A percentile compares a stretch with the other conserved stretches of the same genome.
phyloP scores from a whole-genome alignment of 1,139 yeast genomes.

The Pichia sp. region DNA sequence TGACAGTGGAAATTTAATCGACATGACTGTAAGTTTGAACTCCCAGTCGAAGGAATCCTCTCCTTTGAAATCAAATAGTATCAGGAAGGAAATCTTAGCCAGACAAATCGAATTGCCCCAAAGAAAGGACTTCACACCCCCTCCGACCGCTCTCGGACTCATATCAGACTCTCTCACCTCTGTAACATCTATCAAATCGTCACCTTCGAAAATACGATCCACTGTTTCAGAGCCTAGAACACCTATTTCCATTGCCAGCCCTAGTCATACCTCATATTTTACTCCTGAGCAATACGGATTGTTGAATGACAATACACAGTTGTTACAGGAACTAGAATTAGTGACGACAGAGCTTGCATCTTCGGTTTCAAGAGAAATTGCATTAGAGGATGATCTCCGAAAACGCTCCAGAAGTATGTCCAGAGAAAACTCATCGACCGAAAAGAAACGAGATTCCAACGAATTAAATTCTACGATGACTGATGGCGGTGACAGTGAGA shows the following conservation, averaged over 20 bases:
- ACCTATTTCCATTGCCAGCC: conserved; percentile 14
- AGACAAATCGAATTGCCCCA: neutral
- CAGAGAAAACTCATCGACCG: neutral
- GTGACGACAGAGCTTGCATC: conserved; percentile 70
- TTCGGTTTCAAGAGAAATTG: conserved; percentile 63
- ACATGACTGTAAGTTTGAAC: conserved; percentile 10
- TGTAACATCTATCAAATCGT: conserved; percentile 2
- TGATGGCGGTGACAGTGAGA: neutral
- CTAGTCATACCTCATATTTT: conserved; percentile 7
- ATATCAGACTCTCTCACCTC: neutral
- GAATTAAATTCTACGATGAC: conserved; percentile 1
- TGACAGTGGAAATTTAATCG: conserved; percentile 10
- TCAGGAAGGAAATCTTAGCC: neutral
- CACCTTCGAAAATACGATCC: conserved; percentile 6
- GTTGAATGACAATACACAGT: conserved; percentile 53
- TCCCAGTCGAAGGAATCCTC: conserved; percentile 7
- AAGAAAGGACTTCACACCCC: neutral
- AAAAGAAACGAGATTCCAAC: neutral
- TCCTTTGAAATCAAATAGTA: conserved; percentile 6
- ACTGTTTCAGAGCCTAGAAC: conserved; percentile 14
- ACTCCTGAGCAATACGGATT: conserved; percentile 57
- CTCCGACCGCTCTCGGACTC: neutral
- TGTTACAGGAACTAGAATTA: conserved; percentile 60
- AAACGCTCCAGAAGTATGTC: neutral
- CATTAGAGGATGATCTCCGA: conserved; percentile 45